Base-by-base conservation (phyloP, 129 eudicot species). In the Oenanthe sinensis region DNA sequence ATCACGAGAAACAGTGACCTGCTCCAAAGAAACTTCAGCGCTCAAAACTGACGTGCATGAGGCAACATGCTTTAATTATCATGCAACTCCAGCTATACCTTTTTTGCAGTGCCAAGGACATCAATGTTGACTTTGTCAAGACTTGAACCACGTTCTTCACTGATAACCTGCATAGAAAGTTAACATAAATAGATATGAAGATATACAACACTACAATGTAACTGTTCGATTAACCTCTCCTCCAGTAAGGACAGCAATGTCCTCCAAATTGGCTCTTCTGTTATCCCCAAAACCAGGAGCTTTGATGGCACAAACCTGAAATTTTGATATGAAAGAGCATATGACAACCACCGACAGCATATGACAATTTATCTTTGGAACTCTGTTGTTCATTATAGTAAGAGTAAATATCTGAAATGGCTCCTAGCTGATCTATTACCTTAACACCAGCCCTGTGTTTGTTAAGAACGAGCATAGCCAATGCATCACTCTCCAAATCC, bases 231-330 rank as follows among this genome's bases (percentile, higher is more conserved):
- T 80, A 55, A 95, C 99, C 99, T 95, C 96, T 79, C 93, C 99
- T 73, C 99, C 97, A 44, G 99, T 95, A 73, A 95, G 96, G 68
- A 92, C 85, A 28, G 99, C 97, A 71, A 95, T 87, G 71, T 95
- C 99, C 78, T 92, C 99, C n/a, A 95, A 75, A 84, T 87, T 95
- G 71, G 99, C 94, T 87, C 97, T 86, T 87, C 94, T 87, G 75
- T 83, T 92, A 43, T 95, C 99, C 86, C 99, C 99, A 87, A 95
- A 95, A 58, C 99, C 99, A 75, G 99, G 99, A 90, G 99, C 87
- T 85, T 95, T 95, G 73, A 95, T 87, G 79, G 99, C 99, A 86
- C 99, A 95, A 68, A 95, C 97, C 99, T 95, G 83, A 19, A 52
- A 71, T 40, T 73, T 44, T 77, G 71, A 24, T 8, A 5, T 71